phyloP scores from a whole-genome alignment of 352 stramenopile genomes.

The Globisporangium apiculatum region DNA sequence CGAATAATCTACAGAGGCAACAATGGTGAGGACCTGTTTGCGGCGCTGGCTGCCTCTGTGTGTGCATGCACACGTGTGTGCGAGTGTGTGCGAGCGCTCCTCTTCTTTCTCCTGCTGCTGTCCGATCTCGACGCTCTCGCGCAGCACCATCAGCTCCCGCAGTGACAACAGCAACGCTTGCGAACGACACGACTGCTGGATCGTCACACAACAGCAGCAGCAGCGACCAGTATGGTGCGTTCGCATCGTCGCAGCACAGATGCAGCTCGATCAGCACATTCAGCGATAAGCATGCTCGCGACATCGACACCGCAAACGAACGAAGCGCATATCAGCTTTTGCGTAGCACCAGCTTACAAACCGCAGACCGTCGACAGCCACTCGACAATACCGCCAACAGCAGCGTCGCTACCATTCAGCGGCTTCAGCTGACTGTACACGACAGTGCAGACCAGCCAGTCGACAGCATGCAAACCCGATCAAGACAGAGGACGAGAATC shows the following conservation, averaged over 20 bases:
- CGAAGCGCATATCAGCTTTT: neutral
- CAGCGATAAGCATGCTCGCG: no score
- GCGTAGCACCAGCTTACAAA: neutral
- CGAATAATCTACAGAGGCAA: conserved; percentile 2
- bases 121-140: neutral
- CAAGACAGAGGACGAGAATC: no score
- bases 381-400: no score
- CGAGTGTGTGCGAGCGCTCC: neutral
- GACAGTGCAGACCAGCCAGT: no score
- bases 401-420: no score
- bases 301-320: neutral
- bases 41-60: neutral
- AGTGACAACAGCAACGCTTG: neutral
- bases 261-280: neutral
- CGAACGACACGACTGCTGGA: neutral
- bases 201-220: neutral
- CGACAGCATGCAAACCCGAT: no score
- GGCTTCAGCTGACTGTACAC: no score
- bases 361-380: no score
- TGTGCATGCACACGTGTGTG: neutral
- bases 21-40: neutral
- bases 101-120: neutral
- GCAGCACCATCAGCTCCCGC: no score
- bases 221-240: neutral
- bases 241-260: no score